These are phyloP conservation scores for Exophiala oligosperma DNA, from an alignment of 2,329 filamentous ascomycete genomes.

Conservation along the genomic window DNA sequence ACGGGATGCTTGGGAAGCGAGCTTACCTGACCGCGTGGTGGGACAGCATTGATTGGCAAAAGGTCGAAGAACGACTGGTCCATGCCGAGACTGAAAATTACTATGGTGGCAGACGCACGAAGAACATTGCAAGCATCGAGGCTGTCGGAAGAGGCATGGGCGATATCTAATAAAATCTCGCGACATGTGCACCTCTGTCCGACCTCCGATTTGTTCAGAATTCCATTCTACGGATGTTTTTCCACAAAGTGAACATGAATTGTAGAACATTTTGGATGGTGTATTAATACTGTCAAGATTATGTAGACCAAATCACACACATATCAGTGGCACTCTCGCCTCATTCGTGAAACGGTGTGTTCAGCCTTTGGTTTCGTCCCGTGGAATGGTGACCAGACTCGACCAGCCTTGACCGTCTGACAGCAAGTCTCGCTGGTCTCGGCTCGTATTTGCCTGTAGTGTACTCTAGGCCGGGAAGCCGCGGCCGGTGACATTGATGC, in stretches of 20 bases:
- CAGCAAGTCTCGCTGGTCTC: no score
- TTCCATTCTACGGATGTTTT: background rate
- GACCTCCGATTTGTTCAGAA: background rate
- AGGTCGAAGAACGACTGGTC: conserved; percentile 49
- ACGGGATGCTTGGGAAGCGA: conserved; percentile 72
- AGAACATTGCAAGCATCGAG: background rate
- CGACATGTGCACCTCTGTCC: no score
- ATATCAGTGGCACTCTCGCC: background rate
- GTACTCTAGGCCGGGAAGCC: no score
- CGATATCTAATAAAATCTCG: background rate
- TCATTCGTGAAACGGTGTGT: background rate
- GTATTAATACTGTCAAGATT: background rate
- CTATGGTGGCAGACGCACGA: background rate
- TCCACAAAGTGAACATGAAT: background rate
- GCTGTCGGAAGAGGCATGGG: background rate
- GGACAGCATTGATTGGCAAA: conserved; percentile 80
- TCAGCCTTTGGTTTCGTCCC: no score
- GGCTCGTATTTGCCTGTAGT: no score
- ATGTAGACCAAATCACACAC: background rate
- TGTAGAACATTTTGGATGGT: background rate
- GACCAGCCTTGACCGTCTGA: no score
- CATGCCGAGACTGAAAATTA: background rate
- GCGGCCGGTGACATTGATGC: no score
- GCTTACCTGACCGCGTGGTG: conserved; percentile 81
- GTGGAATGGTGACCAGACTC: no score